Base-by-base conservation (phyloP, 805 yeast species). In the Kazachstania bromeliacearum region DNA sequence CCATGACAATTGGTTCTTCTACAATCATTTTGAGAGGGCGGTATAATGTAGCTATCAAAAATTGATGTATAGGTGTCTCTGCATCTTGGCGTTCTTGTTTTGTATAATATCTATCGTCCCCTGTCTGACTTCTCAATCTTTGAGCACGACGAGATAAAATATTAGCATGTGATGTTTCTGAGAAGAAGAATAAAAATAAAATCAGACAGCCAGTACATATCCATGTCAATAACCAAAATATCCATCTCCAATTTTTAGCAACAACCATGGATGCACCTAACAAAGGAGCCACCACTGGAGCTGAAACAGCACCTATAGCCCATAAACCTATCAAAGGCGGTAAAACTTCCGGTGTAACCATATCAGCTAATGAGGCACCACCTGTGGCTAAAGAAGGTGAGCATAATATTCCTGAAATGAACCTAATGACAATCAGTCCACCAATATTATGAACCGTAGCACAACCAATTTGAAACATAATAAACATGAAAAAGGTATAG, bases 331-430 rank as follows among this genome's bases (percentile, higher is more conserved):
- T 55, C 3, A 70, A 68, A 15, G 67, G 42, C 2, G 79, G 74
- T 25, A 66, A 51, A 37, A 57, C 57, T 4, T 73, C 65, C 14
- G 63, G 52, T 4, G 51, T 33, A 20, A 69, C 50, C 32, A 75
- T 55, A 50, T 77, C 82, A 21, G 71, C 68, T 29, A 75, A 51
- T 4, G 73, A 61, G 8, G 77, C 82, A 41, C 75, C 79, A 31
- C 78, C 80, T 15, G 76, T 72, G 1, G 77, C 68, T 35, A 75
- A 46, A 14, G 73, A 64, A 2, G 82, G 79, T 3, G 76, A 66
- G 9, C 77, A 70, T 39, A 73, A 66, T 18, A 76, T 44, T 3
- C 83, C 82, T 14, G 68, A 62, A 12, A 77, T 43, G 39, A 76
- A 68, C 35, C 82, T 63, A 31, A 73, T 54, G 0, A 73, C 64